Evolutionary conservation across 129 eudicot species (phyloP), one percentile per base, ranked within the genome.

Genomic region (sunflower (Helianthus annuus)): DNA sequence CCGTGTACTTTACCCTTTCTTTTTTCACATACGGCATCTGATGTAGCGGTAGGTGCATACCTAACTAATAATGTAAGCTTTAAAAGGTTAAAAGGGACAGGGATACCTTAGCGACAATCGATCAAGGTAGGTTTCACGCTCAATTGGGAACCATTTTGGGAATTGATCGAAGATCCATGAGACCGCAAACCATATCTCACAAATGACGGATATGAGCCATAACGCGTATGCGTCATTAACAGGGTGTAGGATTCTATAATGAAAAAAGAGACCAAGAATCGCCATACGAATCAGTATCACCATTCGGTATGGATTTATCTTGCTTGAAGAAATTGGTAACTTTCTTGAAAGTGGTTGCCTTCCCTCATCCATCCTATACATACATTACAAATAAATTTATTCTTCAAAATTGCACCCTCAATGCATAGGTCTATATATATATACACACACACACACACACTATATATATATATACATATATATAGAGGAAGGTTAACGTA

Each of bases 101-200:
- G 36, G 36, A 70, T 89, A 89, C 85, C 96, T 86, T 45, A 89
- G 68, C 11, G 96, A 89, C 22, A 89, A 82, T 45, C 96, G 83
- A 40, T 89, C 96, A 4, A 89, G 81, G 75, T 89, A 89, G 14
- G 96, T 89, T 81, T 89, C 96, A 7, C 96, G 82, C 74, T 80
- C 83, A 29, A 89, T 84, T 0, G 96, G 96, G 58, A 22, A 71
- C 92, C 92, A 86, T 74, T 89, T 89, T 3, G 96, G 96, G 57
- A 89, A 89, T 75, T 86, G 92, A 80, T 89, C 96, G 32, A 89
- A 84, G 74, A 89, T 86, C 96, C 96, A 89, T 4, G 96, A 89
- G 2, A 86, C 86, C 24, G 92, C 96, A 77, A 89, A 89, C 96
- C 96, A 89, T 24, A 89, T 86, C 75, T 89, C 96, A 64, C 96